Conservation (phyloP, 1,139 yeast genomes). For the Saccharomycopsis phalli region DNA sequence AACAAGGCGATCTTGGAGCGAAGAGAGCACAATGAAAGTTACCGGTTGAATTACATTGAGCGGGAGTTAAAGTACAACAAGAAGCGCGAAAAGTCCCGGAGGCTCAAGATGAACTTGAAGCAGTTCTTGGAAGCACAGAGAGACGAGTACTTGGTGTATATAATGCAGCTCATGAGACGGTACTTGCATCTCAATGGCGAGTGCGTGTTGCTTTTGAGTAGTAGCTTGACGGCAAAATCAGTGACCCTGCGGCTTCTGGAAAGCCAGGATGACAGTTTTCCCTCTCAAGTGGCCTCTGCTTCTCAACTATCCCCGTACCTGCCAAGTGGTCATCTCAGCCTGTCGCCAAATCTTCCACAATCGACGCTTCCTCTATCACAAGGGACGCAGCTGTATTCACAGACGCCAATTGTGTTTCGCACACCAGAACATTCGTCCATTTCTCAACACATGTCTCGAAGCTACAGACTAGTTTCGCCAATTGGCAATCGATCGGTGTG, state of each 20-base stretch:
- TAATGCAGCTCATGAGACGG: constrained; percentile 6
- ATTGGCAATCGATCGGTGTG: constrained; percentile 16
- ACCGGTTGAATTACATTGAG: constrained; percentile 10
- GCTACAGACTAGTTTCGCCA: not conserved
- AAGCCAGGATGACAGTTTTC: not conserved
- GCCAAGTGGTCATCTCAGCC: too few species aligned
- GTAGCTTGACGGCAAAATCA: constrained; percentile 7
- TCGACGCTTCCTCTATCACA: constrained; percentile 4
- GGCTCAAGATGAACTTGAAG: constrained; percentile 1
- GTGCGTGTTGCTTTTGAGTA: constrained; percentile 13
- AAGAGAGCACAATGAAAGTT: constrained; percentile 11
- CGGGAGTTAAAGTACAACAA: constrained; percentile 12
- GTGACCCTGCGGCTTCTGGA: not conserved
- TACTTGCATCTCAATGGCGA: constrained; percentile 10
- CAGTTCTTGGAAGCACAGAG: constrained; percentile 9
- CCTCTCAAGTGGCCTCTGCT: too few species aligned
- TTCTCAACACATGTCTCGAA: not conserved
- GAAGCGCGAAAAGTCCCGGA: constrained; percentile 7
- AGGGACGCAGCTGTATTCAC: not conserved
- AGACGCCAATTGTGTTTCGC: not conserved
- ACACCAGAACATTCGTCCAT: not conserved
- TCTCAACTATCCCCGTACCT: too few species aligned
- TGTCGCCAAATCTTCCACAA: not conserved
- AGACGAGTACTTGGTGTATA: constrained; percentile 6
- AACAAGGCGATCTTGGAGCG: constrained; percentile 15